These are phyloP conservation scores for Aureobasidium leucospermi DNA, from an alignment of 2,329 filamentous ascomycete species.

Conservation along the genomic window DNA sequence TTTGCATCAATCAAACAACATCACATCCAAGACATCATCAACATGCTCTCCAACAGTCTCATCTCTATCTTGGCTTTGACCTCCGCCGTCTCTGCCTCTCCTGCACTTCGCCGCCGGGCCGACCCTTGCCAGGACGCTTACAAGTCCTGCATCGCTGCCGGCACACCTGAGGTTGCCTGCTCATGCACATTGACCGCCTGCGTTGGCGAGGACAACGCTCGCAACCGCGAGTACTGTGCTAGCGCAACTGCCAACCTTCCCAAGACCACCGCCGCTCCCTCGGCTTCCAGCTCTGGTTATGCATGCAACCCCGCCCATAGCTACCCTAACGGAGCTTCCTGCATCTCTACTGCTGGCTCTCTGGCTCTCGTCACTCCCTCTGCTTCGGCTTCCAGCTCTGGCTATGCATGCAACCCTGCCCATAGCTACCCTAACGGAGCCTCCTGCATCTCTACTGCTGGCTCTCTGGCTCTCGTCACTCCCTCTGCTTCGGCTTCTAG, in stretches of 20 bases:
- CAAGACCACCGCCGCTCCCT: background rate
- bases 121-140: slow-evolving; percentile 10
- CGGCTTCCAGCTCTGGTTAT: too few species aligned
- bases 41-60: background rate
- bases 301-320: background rate
- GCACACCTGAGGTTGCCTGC: slow-evolving; percentile 16
- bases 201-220: slow-evolving; percentile 15
- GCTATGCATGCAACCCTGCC: slow-evolving; percentile 3
- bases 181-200: slow-evolving; percentile 13
- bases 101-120: background rate
- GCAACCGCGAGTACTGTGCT: slow-evolving; percentile 10
- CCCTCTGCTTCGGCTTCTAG: too few species aligned
- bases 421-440: too few species aligned
- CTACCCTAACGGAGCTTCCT: background rate
- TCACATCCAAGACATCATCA: background rate
- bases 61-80: slow-evolving; percentile 8
- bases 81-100: slow-evolving; percentile 3
- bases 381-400: background rate
- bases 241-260: background rate
- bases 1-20: background rate
- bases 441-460: too few species aligned
- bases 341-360: background rate
- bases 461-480: too few species aligned
- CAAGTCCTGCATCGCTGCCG: slow-evolving; percentile 15
- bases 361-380: background rate